Percentiles rank a stretch among this genome's conserved stretches.
Evolutionary conservation across 176 grass and related monocot genomes (phyloP).

Genomic region (Aegilops bicornis): DNA sequence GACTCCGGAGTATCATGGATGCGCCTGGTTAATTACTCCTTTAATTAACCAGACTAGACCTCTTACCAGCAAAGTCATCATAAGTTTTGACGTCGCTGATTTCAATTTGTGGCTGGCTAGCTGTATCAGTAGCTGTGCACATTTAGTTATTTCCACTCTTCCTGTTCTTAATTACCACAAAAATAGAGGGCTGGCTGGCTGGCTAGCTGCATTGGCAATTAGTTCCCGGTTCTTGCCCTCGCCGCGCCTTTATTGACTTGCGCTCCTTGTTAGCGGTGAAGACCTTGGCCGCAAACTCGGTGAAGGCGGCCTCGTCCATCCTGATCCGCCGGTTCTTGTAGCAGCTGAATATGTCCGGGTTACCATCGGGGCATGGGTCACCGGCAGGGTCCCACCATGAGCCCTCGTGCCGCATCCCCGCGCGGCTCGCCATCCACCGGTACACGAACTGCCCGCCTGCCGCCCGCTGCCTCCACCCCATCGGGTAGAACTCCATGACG

Average conservation of each 20-base stretch:
- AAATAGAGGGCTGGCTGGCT: background rate
- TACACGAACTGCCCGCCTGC: conserved; percentile 57
- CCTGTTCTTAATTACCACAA: background rate
- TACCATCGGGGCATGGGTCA: conserved; percentile 23
- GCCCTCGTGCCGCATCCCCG: conserved; percentile 68
- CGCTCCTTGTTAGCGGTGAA: conserved; percentile 33
- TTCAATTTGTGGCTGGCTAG: too few species aligned
- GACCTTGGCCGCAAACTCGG: conserved; percentile 42
- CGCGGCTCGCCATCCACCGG: conserved; percentile 50
- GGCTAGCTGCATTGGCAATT: conserved; percentile 11
- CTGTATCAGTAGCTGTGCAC: background rate
- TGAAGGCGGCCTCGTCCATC: conserved; percentile 51
- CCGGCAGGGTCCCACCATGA: conserved; percentile 56
- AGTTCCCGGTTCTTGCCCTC: background rate
- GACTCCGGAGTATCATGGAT: too few species aligned
- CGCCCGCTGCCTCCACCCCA: conserved; percentile 61
- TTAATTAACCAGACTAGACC: too few species aligned
- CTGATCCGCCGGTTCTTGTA: conserved; percentile 56
- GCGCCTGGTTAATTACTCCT: too few species aligned
- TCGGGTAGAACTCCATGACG: conserved; percentile 78
- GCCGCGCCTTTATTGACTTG: conserved; percentile 4
- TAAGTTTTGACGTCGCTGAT: too few species aligned
- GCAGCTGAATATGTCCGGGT: conserved; percentile 22
- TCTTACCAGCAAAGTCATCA: too few species aligned
- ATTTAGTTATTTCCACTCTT: background rate